These are phyloP conservation scores for Aspergillus fructus DNA, from an alignment of 2,329 filamentous ascomycete species.

Conservation along the genomic window DNA sequence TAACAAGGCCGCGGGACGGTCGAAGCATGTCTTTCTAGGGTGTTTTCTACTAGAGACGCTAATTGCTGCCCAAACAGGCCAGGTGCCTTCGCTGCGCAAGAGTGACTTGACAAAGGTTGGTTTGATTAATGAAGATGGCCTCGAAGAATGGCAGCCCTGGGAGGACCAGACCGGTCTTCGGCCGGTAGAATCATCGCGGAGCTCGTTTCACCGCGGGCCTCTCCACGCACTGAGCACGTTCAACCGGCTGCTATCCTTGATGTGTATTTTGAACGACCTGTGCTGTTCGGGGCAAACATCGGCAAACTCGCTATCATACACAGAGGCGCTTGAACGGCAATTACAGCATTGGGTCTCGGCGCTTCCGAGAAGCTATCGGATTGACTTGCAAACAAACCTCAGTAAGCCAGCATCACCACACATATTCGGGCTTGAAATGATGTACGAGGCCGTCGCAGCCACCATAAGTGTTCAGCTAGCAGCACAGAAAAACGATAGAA, in stretches of 20 bases:
- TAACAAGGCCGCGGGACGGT: slow-evolving; percentile 35
- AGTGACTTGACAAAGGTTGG: slow-evolving; percentile 51
- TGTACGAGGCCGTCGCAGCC: slow-evolving; percentile 30
- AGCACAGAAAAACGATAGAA: slow-evolving; percentile 23
- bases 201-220: slow-evolving; percentile 37
- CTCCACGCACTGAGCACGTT: slow-evolving; percentile 53
- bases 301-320: slow-evolving; percentile 22
- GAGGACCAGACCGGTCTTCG: slow-evolving; percentile 46
- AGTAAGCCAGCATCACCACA: slow-evolving; percentile 29
- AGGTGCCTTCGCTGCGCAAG: slow-evolving; percentile 49
- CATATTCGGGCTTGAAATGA: slow-evolving; percentile 36
- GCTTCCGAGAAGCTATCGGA: slow-evolving; percentile 30
- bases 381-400: slow-evolving; percentile 27
- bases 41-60: slow-evolving; percentile 56
- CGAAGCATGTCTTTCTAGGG: slow-evolving; percentile 49
- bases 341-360: slow-evolving; percentile 32
- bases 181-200: slow-evolving; percentile 23
- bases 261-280: slow-evolving; percentile 34
- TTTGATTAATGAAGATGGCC: slow-evolving; percentile 61
- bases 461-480: slow-evolving; percentile 28
- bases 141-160: slow-evolving; percentile 77
- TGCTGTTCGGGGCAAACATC: slow-evolving; percentile 27
- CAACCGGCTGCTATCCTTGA: slow-evolving; percentile 49
- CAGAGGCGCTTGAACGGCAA: slow-evolving; percentile 32
- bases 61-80: slow-evolving; percentile 48